Evolutionary conservation across 306 rosid genomes (phyloP), one percentile per base, ranked within the genome.

Genomic region (Begonia masoniana): DNA sequence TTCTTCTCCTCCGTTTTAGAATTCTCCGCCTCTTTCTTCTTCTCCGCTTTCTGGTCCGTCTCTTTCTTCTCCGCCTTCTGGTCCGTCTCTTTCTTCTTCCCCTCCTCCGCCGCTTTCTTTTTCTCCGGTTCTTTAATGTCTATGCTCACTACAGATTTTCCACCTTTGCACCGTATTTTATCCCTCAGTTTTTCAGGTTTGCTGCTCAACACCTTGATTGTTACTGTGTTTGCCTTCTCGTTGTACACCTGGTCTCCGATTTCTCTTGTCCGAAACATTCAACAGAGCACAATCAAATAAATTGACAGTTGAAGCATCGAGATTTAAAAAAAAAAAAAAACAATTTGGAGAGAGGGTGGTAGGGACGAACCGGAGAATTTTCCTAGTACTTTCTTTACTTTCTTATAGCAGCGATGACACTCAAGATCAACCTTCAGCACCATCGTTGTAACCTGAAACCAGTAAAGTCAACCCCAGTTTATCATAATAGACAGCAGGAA

Each of bases 241-340:
- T 78, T 74, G 62, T 62, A 85, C n/a, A n/a, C 24, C 68, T 80
- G 85, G 65, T 73, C 87, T 67, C 78, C 83, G 72, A 89, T 85
- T 75, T 89, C 99, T 91, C 52, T 76, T 70, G 80, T 79, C 71
- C 78, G 54, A n/a, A 80, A 69, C 65, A 55, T 31, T 31, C 39
- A 31, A 31, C 39, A 31, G 39, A 31, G 8, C 39, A 31, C 39
- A 7, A 31, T 31, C 39, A 7, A 31, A 31, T 31, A 31, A 31
- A 31, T 31, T 31, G 39, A 31, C 39, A 5, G 39, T 31, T 4
- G 39, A 31, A 31, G 39, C 39, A 31, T 31, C 39, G 39, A 26
- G 48, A 17, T 41, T 19, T 43, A 43, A 62, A 31, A 43, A 62
- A n/a, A n/a, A 23, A 43, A 62, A 31, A 31, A 31, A 31, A 31